phyloP scores from a whole-genome alignment of 345 rosid species.

The Hibiscus trionum region DNA sequence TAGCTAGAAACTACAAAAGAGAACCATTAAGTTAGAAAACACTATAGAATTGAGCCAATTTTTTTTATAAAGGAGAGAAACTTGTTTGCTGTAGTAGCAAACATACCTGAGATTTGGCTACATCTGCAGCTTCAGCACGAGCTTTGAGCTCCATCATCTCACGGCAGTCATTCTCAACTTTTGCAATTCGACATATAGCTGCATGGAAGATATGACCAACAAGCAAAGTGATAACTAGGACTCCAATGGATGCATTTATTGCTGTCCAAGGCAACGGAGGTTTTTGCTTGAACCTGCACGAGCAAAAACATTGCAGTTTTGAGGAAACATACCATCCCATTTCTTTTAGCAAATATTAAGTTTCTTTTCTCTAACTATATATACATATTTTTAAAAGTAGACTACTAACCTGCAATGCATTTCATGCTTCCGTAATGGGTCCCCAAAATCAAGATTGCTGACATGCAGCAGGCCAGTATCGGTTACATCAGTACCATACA shows the following conservation, averaged over 20 bases:
- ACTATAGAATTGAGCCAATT: neutral
- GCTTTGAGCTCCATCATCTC: conserved; percentile 75
- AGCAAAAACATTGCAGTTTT: conserved; percentile 8
- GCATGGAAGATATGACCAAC: conserved; percentile 68
- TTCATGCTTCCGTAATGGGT: conserved; percentile 80
- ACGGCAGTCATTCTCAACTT: conserved; percentile 68
- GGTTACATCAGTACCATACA: conserved; percentile 70
- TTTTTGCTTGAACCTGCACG: conserved; percentile 67
- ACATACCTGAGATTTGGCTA: conserved; percentile 90
- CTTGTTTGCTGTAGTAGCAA: conserved; percentile 1
- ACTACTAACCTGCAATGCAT: conserved; percentile 82
- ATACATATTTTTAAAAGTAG: neutral
- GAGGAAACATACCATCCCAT: conserved; percentile 12
- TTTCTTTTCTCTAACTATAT: neutral
- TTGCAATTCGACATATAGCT: conserved; percentile 61
- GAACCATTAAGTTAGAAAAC: conserved; percentile 12
- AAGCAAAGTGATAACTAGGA: conserved; percentile 63
- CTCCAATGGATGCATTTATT: conserved; percentile 48
- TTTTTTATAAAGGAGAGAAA: neutral
- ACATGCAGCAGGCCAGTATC: conserved; percentile 54
- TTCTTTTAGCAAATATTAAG: neutral
- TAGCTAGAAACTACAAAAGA: conserved; percentile 76
- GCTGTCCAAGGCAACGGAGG: conserved; percentile 79
- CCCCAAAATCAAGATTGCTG: conserved; percentile 86
- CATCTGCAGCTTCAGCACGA: conserved; percentile 97